Evolutionary conservation across 2,329 filamentous ascomycete genomes (phyloP), one percentile per base, ranked within the genome.

Genomic region (Phoma herbarum): DNA sequence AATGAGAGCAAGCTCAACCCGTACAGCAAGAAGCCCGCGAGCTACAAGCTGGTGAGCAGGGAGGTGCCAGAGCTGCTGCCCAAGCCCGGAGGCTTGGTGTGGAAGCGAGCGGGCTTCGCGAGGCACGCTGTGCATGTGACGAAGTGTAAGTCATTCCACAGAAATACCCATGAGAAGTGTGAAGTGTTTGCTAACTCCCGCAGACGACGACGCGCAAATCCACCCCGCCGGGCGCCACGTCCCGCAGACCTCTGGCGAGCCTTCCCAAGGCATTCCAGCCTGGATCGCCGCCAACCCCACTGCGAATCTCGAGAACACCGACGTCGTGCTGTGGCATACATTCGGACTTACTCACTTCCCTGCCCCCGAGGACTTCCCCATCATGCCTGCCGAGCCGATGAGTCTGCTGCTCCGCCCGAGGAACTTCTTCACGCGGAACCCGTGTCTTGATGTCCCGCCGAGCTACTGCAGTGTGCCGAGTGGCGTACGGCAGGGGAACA

Each of bases 321-420:
- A 97, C 74, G 80, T 97, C 28, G 93, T 97, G 1, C 85, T 97
- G 16, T 97, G 93, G 93, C 93, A 97, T 79, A 96, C 92, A 0
- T 97, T 97, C 71, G 93, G 93, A 33, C 83, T 97, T 33, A 94
- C 90, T 0, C 93, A 97, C 75, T 94, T 97, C 81, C 93, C 93
- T 0, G 82, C 90, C 0, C 92, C 93, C 0, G 93, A 97, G 74
- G 93, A 97, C 77, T 97, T 92, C 81, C 93, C 93, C 28, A 84
- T 97, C 67, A 97, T 97, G 93, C 92, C 92, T 0, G 90, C 86
- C 39, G 78, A 82, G 81, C 90, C 91, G 0, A 93, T 97, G 85
- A 91, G 87, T 1, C 80, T 96, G 66, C 83, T 96, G 33, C 81
- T 96, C 39, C 82, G 91, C 29, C 92, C 92, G 3, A 81, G 92